Conservation (phyloP, 192 early-diverging fungal species). For the Coemansia sp. region DNA sequence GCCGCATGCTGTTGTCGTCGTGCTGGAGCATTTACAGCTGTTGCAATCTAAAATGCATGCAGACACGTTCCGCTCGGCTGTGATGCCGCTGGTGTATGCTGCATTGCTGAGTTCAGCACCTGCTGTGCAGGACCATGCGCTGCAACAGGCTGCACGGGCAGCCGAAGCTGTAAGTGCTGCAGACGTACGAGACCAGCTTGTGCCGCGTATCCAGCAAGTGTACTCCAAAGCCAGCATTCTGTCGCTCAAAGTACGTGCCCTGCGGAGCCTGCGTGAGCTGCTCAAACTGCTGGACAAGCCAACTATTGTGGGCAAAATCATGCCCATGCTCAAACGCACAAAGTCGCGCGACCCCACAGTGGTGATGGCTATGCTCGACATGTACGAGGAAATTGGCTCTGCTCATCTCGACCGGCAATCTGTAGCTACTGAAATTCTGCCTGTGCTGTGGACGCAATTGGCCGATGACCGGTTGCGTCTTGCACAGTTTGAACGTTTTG, state of each 20-base stretch:
- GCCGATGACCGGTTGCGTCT: constrained; percentile 70
- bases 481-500: constrained; percentile 70
- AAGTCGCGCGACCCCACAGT: constrained; percentile 76
- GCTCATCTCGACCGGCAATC: constrained; percentile 69
- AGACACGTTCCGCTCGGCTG: constrained; percentile 57
- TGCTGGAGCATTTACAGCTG: constrained; percentile 67
- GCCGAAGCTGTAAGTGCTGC: constrained; percentile 61
- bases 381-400: constrained; percentile 75
- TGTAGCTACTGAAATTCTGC: constrained; percentile 74
- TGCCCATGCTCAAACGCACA: constrained; percentile 76
- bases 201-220: constrained; percentile 72
- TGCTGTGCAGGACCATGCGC: constrained; percentile 65
- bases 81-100: constrained; percentile 74
- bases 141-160: constrained; percentile 62
- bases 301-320: constrained; percentile 69
- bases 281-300: constrained; percentile 66
- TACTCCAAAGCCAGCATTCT: constrained; percentile 68
- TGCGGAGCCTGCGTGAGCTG: constrained; percentile 69
- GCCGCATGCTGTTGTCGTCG: constrained; percentile 65
- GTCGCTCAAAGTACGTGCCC: constrained; percentile 68
- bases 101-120: constrained; percentile 60
- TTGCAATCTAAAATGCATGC: constrained; percentile 64
- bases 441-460: constrained; percentile 73
- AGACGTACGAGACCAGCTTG: constrained; percentile 63
- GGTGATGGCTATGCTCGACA: constrained; percentile 72